These are phyloP conservation scores for Suillus subalutaceus DNA, from an alignment of 768 basidiomycete species.

Conservation along the genomic window DNA sequence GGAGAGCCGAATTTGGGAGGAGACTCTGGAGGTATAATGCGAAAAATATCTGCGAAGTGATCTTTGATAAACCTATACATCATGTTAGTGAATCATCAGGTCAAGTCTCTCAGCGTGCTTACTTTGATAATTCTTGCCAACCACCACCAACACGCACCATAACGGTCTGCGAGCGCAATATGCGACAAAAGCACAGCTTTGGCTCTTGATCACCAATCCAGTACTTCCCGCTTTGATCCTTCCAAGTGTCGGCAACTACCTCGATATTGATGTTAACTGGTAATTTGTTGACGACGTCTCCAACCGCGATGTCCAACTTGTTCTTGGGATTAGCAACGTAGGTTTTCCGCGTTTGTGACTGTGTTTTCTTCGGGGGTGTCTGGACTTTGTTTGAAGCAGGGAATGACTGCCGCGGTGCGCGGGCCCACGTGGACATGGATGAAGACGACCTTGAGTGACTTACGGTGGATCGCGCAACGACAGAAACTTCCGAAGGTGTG, in stretches of 20 bases:
- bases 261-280: slow-evolving; percentile 83
- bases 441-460: slow-evolving; percentile 43
- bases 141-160: slow-evolving; percentile 98
- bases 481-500: slow-evolving; percentile 61
- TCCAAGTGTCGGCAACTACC: slow-evolving; percentile 83
- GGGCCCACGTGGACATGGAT: slow-evolving; percentile 66
- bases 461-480: slow-evolving; percentile 46
- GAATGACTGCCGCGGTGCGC: slow-evolving; percentile 67
- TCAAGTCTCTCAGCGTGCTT: slow-evolving; percentile 29
- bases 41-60: slow-evolving; percentile 84
- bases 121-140: slow-evolving; percentile 92
- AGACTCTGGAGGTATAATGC: slow-evolving; percentile 65
- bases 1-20: slow-evolving; percentile 50
- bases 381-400: slow-evolving; percentile 44
- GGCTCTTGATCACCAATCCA: slow-evolving; percentile 95
- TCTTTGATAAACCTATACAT: slow-evolving; percentile 75
- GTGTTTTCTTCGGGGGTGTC: slow-evolving; percentile 49
- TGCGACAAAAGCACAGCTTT: slow-evolving; percentile 89
- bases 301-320: slow-evolving; percentile 91
- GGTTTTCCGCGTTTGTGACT: slow-evolving; percentile 52
- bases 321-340: slow-evolving; percentile 90
- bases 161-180: slow-evolving; percentile 87
- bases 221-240: slow-evolving; percentile 91
- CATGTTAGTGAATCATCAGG: slow-evolving; percentile 13
- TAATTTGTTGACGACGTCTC: slow-evolving; percentile 87